Percentiles rank a stretch among this genome's conserved stretches.
Conservation (phyloP, 331 rosid species). For the Pyrus hybrid region DNA sequence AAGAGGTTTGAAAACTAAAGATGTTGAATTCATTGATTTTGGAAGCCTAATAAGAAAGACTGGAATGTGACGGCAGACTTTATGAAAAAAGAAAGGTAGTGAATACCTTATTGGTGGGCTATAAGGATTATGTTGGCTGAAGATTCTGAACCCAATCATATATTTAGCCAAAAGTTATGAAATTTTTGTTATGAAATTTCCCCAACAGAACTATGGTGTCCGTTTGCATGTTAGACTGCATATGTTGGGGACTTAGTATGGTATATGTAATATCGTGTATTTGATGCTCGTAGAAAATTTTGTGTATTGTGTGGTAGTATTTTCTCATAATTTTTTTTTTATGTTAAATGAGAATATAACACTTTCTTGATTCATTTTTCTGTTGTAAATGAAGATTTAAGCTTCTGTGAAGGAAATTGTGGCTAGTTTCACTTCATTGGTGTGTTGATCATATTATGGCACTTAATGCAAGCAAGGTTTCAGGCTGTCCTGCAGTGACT, state of each 20-base stretch:
- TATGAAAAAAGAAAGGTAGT: neutral
- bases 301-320: neutral
- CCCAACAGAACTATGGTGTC: neutral
- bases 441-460: conserved; percentile 51
- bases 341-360: neutral
- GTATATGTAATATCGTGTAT: neutral
- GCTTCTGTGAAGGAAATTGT: conserved; percentile 27
- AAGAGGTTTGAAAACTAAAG: neutral
- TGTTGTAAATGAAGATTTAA: conserved; percentile 24
- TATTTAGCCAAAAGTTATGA: neutral
- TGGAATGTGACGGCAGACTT: neutral
- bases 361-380: conserved; percentile 11
- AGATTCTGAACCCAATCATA: neutral
- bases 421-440: conserved; percentile 21
- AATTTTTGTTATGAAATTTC: too few species aligned
- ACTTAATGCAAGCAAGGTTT: conserved; percentile 51
- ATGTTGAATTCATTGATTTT: neutral
- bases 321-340: neutral
- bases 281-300: neutral
- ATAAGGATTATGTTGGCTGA: neutral
- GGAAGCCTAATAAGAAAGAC: neutral
- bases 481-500: conserved; percentile 46
- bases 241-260: neutral
- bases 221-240: neutral
- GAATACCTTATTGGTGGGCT: neutral